Base-by-base conservation (phyloP, 2,329 filamentous ascomycete species). In the Coniochaeta ligniaria region DNA sequence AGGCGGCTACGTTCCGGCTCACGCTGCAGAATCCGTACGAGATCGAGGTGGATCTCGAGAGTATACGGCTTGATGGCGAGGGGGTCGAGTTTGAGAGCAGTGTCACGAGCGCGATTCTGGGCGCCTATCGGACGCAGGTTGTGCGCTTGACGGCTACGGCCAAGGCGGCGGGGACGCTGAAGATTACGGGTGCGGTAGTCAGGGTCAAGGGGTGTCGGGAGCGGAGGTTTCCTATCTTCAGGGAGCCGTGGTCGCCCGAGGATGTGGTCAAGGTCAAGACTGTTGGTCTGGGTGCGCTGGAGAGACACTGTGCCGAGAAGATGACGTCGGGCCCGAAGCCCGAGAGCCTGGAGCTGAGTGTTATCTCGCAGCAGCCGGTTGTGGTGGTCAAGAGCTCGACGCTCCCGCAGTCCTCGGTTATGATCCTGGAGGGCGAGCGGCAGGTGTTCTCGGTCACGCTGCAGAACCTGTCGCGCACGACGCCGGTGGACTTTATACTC, bases 1-100 rank as follows among this genome's bases (percentile, higher is more conserved):
- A 98, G 72, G 76, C 84, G 61, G 87, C 90, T 2, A 86, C 83
- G 4, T 96, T 97, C 73, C 83, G 84, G 66, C 82, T 98, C 33
- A 92, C 90, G 1, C 78, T 99, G 20, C 95, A 98, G 70, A 99
- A 99, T 67, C 92, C 93, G 0, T 97, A 92, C 67, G 94, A 98
- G 62, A 89, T 98, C 65, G 92, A 97, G 63, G 78, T 99, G 5
- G 91, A 96, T 60, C 87, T 99, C 36, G 92, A 98, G 70, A 88
- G 85, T 59, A 82, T 99, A 52, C 82, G 81, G 28, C 77, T 99
- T 7, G 87, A 92, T 63, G 84, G 87, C 11, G 85, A 90, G 62
- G 92, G 91, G 0, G 83, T 87, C 26, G 80, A 86, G 1, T 91
- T 97, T 61, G 83, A 88, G 59, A 87, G 89, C 0, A 75, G 83